phyloP scores from a whole-genome alignment of 768 basidiomycete genomes.

The Leccinum disarticulatum region DNA sequence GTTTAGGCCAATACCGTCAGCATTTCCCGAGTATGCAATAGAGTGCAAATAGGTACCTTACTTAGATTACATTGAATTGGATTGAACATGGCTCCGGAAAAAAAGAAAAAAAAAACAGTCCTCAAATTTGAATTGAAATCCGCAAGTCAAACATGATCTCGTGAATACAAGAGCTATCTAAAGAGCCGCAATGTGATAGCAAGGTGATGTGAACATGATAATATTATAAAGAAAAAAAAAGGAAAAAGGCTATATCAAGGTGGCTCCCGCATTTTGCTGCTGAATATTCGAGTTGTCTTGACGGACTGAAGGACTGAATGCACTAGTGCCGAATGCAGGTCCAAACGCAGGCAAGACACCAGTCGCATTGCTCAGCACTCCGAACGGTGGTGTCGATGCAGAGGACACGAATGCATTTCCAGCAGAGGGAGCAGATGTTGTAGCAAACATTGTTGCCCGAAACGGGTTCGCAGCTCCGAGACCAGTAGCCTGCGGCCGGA shows the following conservation, averaged over 20 bases:
- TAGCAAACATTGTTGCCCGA: constrained; percentile 57
- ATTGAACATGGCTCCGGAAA: constrained; percentile 10
- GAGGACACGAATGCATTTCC: constrained; percentile 18
- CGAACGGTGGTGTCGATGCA: constrained; percentile 28
- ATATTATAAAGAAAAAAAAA: neutral
- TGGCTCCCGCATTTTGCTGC: constrained; percentile 45
- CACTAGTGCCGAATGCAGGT: constrained; percentile 19
- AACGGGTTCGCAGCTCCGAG: constrained; percentile 59
- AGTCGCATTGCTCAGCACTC: constrained; percentile 17
- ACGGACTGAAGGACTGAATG: constrained; percentile 23
- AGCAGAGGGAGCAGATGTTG: constrained; percentile 25
- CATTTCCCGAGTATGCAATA: too few relatives aligned
- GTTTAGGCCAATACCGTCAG: too few relatives aligned
- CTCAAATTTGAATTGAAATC: constrained; percentile 14
- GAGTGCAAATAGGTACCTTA: constrained; percentile 6
- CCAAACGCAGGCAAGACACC: constrained; percentile 7
- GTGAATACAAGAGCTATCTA: constrained; percentile 1
- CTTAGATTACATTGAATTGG: constrained; percentile 24
- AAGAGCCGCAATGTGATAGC: constrained; percentile 1
- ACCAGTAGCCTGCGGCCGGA: constrained; percentile 65
- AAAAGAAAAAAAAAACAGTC: constrained; percentile 1
- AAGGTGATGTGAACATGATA: neutral
- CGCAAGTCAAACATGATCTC: neutral
- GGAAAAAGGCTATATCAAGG: constrained; percentile 44
- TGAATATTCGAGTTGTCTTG: constrained; percentile 27